A percentile compares a stretch with the other conserved stretches of the same genome.
Evolutionary conservation across 169 alveolate species (phyloP).

Genomic region (Pseudocohnilembus persalinus): DNA sequence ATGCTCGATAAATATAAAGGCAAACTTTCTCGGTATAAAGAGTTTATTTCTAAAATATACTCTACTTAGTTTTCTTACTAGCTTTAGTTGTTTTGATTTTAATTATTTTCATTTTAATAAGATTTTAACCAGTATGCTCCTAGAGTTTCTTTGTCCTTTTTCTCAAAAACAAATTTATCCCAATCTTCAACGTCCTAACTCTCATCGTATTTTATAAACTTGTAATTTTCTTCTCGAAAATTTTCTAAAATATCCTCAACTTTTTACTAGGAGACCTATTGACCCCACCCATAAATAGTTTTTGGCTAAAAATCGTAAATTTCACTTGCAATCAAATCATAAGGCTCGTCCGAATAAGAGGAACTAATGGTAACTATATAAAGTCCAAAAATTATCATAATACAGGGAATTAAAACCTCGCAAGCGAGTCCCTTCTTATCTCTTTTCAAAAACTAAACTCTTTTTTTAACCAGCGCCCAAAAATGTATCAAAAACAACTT

Average conservation of each 20-base stretch:
- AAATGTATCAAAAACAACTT: slow-evolving; percentile 52
- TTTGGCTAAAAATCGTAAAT: neutral
- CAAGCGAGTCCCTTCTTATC: slow-evolving; percentile 64
- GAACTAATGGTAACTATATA: slow-evolving; percentile 7
- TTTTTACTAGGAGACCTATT: no score
- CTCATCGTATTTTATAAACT: neutral
- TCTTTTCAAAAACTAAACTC: slow-evolving; percentile 57
- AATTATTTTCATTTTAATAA: no score
- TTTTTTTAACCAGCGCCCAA: slow-evolving; percentile 59
- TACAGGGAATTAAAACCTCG: slow-evolving; percentile 74
- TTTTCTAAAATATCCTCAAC: no score
- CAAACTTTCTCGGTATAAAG: no score
- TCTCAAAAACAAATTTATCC: no score
- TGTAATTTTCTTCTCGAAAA: slow-evolving; percentile 11
- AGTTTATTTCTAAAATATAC: no score
- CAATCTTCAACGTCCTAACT: no score
- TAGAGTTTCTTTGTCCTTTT: no score
- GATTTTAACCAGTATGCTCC: no score
- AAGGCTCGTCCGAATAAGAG: no score
- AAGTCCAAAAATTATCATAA: slow-evolving; percentile 65
- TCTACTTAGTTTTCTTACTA: neutral
- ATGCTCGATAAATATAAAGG: no score
- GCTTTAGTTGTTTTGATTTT: slow-evolving; percentile 15
- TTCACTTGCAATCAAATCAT: neutral
- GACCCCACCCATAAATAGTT: neutral